phyloP scores from a whole-genome alignment of 78 protist genomes.

The Dictyostelium brefeldianum region DNA sequence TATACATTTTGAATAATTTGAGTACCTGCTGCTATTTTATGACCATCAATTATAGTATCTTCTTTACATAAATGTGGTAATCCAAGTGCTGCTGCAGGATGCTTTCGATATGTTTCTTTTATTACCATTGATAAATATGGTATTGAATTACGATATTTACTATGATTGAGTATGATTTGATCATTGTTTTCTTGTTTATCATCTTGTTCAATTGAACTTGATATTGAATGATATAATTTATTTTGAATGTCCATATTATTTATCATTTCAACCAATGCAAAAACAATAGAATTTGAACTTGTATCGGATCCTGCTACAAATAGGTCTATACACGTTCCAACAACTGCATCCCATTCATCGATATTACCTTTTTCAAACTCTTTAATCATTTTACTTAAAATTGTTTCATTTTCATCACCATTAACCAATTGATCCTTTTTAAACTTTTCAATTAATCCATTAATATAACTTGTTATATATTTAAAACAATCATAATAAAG shows the following conservation, averaged over 20 bases:
- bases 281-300: neutral
- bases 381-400: too few species aligned
- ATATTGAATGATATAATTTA: neutral
- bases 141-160: neutral
- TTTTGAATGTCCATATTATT: neutral
- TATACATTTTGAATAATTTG: conserved; percentile 33
- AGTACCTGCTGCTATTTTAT: conserved; percentile 19
- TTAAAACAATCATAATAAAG: neutral
- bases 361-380: neutral
- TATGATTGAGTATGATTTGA: too few species aligned
- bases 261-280: neutral
- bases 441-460: neutral
- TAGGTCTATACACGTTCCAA: neutral
- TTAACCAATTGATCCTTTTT: too few species aligned
- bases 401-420: neutral
- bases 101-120: neutral
- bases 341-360: neutral
- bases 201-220: neutral
- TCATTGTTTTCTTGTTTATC: neutral
- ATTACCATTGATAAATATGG: neutral
- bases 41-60: conserved; percentile 1
- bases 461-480: neutral
- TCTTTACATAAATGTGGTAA: conserved; percentile 5
- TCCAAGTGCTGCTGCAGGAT: neutral
- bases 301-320: neutral